Base-by-base conservation (phyloP, 106 monocot genomes). In the Alisma plantagoaquatica region DNA sequence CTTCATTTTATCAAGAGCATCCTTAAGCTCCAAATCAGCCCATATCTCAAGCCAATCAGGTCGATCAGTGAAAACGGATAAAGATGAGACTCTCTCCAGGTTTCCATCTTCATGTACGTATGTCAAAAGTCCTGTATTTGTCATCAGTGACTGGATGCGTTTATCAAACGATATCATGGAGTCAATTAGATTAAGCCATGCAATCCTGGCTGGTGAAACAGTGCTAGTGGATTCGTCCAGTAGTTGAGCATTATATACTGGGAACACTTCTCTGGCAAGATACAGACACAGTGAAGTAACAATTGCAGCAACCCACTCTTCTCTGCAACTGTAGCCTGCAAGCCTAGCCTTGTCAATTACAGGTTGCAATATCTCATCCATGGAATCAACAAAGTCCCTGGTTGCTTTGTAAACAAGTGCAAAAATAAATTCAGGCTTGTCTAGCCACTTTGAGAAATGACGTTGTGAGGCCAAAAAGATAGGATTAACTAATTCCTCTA, bases 291-390 rank as follows among this genome's bases (percentile, higher is more conserved):
- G 49, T 26, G 83, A 73, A 24, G 78, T 61, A 23, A 78, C 77
- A 70, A 84, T 81, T 61, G 84, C 74, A 35, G 81, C 69, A 65
- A 89, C 74, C 96, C 96, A 96, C 67, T 96, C 96, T 57, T 89
- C 96, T 67, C 89, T 75, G 73, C 88, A 96, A 73, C 96, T 98
- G 59, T 78, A 89, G 17, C 89, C 84, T 4, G 74, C 59, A 61
- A 98, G 89, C 42, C 73, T 75, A 20, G 89, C 96, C 62, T 73
- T 88, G 57, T 98, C 96, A 0, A 98, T 75, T 33, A 89, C 51
- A 17, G 96, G 96, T 53, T 98, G 96, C 57, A 98, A 64, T 62
- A 89, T 67, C 43, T 98, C 89, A 69, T 98, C 96, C 89, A 98
- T 72, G 10, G 96, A 81, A 28, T 76, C 84, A 25, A 85, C 70